Percentiles rank a stretch among this genome's conserved stretches.
Conservation (phyloP, 2,329 filamentous ascomycete genomes). For the Monilinia laxa region DNA sequence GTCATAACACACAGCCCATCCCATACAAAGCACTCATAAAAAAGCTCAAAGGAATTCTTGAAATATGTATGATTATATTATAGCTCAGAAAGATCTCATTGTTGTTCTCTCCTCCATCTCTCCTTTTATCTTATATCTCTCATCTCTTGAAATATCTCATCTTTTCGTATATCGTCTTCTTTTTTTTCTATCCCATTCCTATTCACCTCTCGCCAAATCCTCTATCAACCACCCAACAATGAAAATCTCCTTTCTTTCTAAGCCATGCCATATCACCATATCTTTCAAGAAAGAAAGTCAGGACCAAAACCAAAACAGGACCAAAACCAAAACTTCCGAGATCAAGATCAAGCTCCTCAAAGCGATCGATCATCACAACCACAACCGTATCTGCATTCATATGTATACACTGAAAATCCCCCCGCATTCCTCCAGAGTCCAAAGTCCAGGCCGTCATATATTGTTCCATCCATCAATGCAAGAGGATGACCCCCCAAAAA, state of each 20-base stretch:
- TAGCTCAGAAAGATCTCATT: not conserved
- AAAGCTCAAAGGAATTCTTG: not conserved
- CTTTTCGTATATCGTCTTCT: constrained; percentile 10
- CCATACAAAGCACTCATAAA: not conserved
- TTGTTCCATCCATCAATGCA: constrained; percentile 14
- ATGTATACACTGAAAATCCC: not conserved
- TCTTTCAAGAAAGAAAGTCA: not conserved
- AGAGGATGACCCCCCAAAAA: not conserved
- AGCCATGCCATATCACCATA: not conserved
- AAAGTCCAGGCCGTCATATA: constrained; percentile 16
- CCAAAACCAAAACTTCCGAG: not conserved
- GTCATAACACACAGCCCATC: not conserved
- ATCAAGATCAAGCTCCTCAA: constrained; percentile 3
- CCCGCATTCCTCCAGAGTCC: not conserved
- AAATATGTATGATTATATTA: not conserved
- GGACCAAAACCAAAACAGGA: not conserved
- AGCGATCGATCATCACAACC: not conserved
- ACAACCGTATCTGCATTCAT: not conserved
- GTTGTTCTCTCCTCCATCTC: not conserved
- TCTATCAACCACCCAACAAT: constrained; percentile 12
- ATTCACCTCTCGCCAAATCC: not conserved
- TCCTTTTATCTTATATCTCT: not conserved
- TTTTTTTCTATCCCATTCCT: not conserved
- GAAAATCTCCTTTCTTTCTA: not conserved
- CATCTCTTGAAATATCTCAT: not conserved